Base-by-base conservation (phyloP, 1,139 yeast genomes). In the Pichia sp. region DNA sequence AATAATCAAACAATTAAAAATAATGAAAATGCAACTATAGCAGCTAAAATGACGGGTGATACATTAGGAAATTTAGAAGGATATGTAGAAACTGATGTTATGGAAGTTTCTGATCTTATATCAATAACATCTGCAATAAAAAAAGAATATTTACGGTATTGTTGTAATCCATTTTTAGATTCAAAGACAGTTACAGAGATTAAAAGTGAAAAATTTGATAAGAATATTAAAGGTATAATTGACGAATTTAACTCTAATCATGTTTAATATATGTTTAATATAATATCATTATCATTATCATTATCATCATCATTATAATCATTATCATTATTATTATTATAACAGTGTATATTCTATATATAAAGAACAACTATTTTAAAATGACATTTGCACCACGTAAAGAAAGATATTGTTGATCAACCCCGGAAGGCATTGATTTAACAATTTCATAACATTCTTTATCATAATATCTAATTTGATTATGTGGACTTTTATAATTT, bases 351-450 rank as follows among this genome's bases (percentile, higher is more conserved):
- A n/a, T 20, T 28, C 20, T 22, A 39, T 8, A n/a, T n/a, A n/a
- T 29, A 23, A 7, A 6, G 2, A 28, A 22, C 10, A 25, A 12
- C 29, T 35, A 81, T 52, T 77, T 82, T 61, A 90, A 71, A 8
- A 90, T 78, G 24, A 90, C 90, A 60, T 89, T 85, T 35, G 96
- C 97, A 39, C 87, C 89, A 55, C 98, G 73, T 52, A 92, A 69
- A 55, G 86, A 85, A 59, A 92, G 70, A 61, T 89, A 92, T 62
- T 87, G 95, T 65, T 92, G 97, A 65, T 92, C 97, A 22, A 85
- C 87, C 27, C 97, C 96, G 1, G 95, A 85, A 1, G 90, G 82
- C 80, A 92, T 78, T 51, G 79, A 78, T 61, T 80, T 81, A 26
- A 87, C 85, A 49, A 82, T 75, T 47, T 82, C 85, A 63, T 79